Evolutionary conservation across 148 eudicot species (phyloP).

Genomic region (Bassia scoparia): DNA sequence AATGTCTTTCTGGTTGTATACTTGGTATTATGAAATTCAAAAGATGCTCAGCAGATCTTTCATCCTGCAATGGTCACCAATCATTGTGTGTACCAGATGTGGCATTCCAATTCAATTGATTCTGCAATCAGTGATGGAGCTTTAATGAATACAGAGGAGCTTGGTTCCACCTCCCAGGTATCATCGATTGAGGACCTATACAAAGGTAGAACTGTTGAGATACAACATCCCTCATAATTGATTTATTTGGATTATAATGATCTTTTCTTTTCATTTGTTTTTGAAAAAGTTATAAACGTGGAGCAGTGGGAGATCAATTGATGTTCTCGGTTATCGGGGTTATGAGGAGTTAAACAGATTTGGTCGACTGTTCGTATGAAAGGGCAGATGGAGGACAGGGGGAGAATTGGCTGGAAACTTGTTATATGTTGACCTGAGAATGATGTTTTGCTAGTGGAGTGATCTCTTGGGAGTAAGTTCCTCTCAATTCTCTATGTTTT

Average conservation of each 20-base stretch:
- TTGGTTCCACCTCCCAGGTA: slow-evolving; percentile 69
- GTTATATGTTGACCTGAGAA: slow-evolving; percentile 92
- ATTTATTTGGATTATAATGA: neutral
- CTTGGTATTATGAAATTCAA: slow-evolving; percentile 53
- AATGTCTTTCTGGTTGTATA: slow-evolving; percentile 60
- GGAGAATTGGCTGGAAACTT: slow-evolving; percentile 91
- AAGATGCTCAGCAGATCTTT: slow-evolving; percentile 73
- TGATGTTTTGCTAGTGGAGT: slow-evolving; percentile 87
- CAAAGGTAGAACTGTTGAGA: slow-evolving; percentile 51
- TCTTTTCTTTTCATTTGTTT: slow-evolving; percentile 3
- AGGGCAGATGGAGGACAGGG: slow-evolving; percentile 91
- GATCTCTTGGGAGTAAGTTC: slow-evolving; percentile 99
- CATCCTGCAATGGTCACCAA: slow-evolving; percentile 90
- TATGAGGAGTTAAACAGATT: slow-evolving; percentile 91
- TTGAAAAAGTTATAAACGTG: slow-evolving; percentile 97
- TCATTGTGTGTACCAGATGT: slow-evolving; percentile 96
- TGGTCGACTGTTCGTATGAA: slow-evolving; percentile 89
- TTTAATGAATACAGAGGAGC: slow-evolving; percentile 59
- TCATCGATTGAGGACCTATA: slow-evolving; percentile 81
- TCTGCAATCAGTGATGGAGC: slow-evolving; percentile 67
- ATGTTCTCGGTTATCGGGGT: slow-evolving; percentile 73
- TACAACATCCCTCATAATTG: neutral
- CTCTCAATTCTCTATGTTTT: neutral
- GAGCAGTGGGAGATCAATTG: slow-evolving; percentile 99
- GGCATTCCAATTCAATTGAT: slow-evolving; percentile 75